phyloP scores from a whole-genome alignment of 2,329 filamentous ascomycete genomes.

The Penicillium sumatraense region DNA sequence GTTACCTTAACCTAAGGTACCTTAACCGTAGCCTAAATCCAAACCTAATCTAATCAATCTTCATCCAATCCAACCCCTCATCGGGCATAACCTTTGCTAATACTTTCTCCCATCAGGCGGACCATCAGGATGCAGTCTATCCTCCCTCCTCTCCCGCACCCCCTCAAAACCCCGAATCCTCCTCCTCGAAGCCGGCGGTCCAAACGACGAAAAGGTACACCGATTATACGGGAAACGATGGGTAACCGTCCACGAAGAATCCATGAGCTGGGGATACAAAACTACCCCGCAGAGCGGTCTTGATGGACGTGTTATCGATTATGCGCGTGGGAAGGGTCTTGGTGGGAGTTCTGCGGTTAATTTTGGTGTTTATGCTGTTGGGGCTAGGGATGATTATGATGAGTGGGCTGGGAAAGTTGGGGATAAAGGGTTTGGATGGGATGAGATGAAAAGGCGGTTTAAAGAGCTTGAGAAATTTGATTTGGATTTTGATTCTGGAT shows the following conservation, averaged over 20 bases:
- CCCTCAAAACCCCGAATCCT: constrained; percentile 56
- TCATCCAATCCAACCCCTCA: no score
- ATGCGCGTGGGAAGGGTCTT: constrained; percentile 23
- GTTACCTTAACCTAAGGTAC: no score
- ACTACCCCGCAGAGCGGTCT: constrained; percentile 51
- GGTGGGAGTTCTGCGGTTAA: constrained; percentile 28
- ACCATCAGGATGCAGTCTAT: constrained; percentile 61
- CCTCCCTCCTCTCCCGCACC: constrained; percentile 55
- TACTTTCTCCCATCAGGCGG: constrained; percentile 41
- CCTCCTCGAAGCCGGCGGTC: constrained; percentile 62
- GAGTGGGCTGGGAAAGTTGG: constrained; percentile 25
- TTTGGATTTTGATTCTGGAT: constrained; percentile 8
- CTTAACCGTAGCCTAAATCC: no score
- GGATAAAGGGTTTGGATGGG: constrained; percentile 22
- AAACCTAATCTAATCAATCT: no score
- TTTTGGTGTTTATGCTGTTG: constrained; percentile 25
- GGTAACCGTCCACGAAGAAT: constrained; percentile 52
- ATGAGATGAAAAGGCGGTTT: constrained; percentile 16
- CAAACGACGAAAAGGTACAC: constrained; percentile 51
- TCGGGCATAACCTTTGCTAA: no score
- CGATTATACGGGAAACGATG: constrained; percentile 60
- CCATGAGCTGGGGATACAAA: constrained; percentile 58
- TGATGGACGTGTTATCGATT: constrained; percentile 20
- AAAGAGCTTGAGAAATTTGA: constrained; percentile 25
- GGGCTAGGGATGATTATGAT: constrained; percentile 27